Conservation (phyloP, 1,284 basidiomycete genomes). For the Leccinum pachyderme region DNA sequence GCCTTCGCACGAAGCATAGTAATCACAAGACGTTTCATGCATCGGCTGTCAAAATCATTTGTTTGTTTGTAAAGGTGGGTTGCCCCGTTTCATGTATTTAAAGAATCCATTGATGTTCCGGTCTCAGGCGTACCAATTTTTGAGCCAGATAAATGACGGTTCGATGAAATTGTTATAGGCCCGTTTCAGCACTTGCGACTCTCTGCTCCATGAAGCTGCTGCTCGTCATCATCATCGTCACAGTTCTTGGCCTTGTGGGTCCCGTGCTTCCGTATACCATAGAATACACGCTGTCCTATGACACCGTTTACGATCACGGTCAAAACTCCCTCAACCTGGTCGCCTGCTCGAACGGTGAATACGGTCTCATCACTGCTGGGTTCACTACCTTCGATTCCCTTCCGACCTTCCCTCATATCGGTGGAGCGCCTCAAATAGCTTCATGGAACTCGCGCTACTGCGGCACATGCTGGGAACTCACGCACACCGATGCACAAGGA, state of each 20-base stretch:
- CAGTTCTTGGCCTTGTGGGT: slow-evolving; percentile 4
- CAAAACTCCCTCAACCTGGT: slow-evolving; percentile 36
- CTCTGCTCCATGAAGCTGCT: background rate
- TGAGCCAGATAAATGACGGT: background rate
- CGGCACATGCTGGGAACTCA: slow-evolving; percentile 28
- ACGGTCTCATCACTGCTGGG: slow-evolving; percentile 39
- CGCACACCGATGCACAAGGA: slow-evolving; percentile 29
- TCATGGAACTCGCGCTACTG: slow-evolving; percentile 22
- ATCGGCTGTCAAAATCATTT: background rate
- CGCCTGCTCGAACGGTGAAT: slow-evolving; percentile 47
- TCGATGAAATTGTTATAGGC: background rate
- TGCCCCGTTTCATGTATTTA: background rate
- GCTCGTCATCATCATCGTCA: background rate
- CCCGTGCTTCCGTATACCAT: slow-evolving; percentile 9
- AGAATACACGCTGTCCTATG: slow-evolving; percentile 14
- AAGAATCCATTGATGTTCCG: background rate
- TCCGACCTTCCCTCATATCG: slow-evolving; percentile 51
- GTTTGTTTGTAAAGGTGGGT: background rate
- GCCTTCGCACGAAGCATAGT: background rate
- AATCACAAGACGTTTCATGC: background rate
- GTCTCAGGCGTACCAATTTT: background rate
- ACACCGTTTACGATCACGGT: slow-evolving; percentile 39
- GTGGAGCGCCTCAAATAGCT: slow-evolving; percentile 40
- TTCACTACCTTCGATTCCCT: slow-evolving; percentile 46
- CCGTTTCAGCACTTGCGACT: background rate